These are phyloP conservation scores for Leishmania major DNA, from an alignment of 208 protist species.

Conservation along the genomic window DNA sequence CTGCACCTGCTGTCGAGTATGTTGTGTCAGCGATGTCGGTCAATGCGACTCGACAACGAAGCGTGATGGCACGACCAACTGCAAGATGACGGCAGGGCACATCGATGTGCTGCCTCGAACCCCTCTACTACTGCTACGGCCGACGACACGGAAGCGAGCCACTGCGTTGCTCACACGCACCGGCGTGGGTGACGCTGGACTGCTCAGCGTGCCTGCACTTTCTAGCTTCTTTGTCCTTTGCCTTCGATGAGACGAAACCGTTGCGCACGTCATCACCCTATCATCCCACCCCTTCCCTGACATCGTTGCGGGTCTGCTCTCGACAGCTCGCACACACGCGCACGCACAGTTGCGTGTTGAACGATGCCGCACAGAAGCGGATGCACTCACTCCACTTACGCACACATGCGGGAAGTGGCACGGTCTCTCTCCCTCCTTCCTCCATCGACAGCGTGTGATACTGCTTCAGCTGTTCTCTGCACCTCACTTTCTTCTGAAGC, in stretches of 20 bases:
- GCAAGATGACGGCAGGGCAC: not conserved
- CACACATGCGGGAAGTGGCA: not conserved
- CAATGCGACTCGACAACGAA: not conserved
- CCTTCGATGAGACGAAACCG: not conserved
- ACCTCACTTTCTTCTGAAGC: too few relatives aligned
- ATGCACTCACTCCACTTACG: not conserved
- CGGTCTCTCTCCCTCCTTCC: not conserved
- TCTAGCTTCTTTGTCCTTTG: not conserved
- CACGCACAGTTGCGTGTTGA: not conserved
- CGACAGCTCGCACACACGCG: not conserved
- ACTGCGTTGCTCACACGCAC: not conserved
- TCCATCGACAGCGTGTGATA: not conserved
- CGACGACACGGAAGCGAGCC: too few relatives aligned
- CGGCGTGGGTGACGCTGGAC: not conserved
- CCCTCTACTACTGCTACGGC: not conserved
- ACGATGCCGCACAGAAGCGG: not conserved
- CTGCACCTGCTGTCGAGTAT: not conserved
- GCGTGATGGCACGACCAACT: not conserved
- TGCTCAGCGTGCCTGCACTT: not conserved
- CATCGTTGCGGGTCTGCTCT: not conserved
- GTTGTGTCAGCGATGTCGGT: not conserved
- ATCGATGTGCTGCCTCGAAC: not conserved
- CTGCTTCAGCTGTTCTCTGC: too few relatives aligned
- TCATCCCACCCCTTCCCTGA: not conserved
- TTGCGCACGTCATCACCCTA: not conserved